Evolutionary conservation across 169 alveolate genomes (phyloP).

Genomic region (Eimeria necatrix): DNA sequence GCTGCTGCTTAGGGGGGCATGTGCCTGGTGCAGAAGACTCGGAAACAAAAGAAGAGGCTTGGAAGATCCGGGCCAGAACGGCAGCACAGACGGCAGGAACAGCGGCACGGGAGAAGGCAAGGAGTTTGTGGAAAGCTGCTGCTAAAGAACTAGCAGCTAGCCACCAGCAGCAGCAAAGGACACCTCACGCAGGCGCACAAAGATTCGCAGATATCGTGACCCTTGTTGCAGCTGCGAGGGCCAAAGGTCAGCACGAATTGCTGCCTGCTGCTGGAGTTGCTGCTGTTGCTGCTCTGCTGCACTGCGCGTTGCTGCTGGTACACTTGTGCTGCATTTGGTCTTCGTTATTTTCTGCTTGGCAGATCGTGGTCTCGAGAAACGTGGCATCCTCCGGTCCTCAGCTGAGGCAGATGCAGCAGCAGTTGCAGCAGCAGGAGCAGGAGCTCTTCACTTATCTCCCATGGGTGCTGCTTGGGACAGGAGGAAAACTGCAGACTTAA

Average conservation of each 20-base stretch:
- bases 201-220: conserved; percentile 50
- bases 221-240: conserved; percentile 26
- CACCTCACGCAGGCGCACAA: conserved; percentile 12
- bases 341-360: too few species aligned
- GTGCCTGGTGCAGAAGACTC: conserved; percentile 43
- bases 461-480: background rate
- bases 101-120: conserved; percentile 34
- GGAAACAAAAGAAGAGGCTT: conserved; percentile 25
- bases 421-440: background rate
- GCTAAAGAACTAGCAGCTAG: background rate
- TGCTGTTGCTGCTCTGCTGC: too few species aligned
- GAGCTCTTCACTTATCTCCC: background rate
- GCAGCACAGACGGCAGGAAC: conserved; percentile 38
- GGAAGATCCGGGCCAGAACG: conserved; percentile 25
- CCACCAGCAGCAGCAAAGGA: conserved; percentile 23
- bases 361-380: too few species aligned
- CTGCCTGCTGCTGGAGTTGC: too few species aligned
- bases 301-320: too few species aligned
- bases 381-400: too few species aligned
- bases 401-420: background rate
- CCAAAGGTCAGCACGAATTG: background rate
- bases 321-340: too few species aligned
- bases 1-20: conserved; percentile 46
- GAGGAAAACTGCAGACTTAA: background rate
- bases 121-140: conserved; percentile 3